Conservation (phyloP, 2,329 filamentous ascomycete genomes). For the Mycosphaerella sp. region DNA sequence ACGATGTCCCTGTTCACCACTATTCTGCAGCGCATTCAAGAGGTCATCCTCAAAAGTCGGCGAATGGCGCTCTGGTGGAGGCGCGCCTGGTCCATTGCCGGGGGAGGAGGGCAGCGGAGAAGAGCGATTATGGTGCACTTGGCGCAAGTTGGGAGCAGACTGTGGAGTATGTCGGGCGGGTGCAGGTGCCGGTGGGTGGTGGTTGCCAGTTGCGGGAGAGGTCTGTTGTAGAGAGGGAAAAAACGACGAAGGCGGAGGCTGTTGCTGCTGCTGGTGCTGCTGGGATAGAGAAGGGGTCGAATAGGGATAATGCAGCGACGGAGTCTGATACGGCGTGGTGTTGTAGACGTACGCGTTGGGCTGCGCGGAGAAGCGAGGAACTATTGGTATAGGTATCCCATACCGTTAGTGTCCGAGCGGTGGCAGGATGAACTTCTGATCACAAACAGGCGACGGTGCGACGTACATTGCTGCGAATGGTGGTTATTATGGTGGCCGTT, state of each 20-base stretch:
- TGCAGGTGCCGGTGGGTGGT: background rate
- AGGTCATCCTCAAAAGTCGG: constrained; percentile 23
- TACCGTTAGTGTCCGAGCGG: background rate
- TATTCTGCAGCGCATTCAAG: constrained; percentile 23
- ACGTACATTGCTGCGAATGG: too few species aligned
- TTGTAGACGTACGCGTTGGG: constrained; percentile 1
- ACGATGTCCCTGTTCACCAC: constrained; percentile 6
- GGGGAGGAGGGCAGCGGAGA: constrained; percentile 14
- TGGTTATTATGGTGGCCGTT: too few species aligned
- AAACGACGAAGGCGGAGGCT: constrained; percentile 12
- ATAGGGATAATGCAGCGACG: constrained; percentile 1
- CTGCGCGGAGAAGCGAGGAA: background rate
- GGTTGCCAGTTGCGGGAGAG: background rate
- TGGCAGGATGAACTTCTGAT: too few species aligned
- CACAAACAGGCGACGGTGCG: too few species aligned
- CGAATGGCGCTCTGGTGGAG: constrained; percentile 22
- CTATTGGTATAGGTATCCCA: background rate
- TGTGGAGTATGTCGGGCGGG: constrained; percentile 3
- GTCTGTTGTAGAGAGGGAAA: constrained; percentile 16
- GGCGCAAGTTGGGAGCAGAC: constrained; percentile 6
- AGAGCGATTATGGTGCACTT: constrained; percentile 7
- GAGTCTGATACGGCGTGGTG: constrained; percentile 2
- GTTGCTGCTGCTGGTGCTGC: constrained; percentile 10
- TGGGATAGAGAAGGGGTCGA: background rate
- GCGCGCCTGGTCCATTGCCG: constrained; percentile 26